Conservation (phyloP, 2,329 filamentous ascomycete species). For the Pyrenophora graminea region DNA sequence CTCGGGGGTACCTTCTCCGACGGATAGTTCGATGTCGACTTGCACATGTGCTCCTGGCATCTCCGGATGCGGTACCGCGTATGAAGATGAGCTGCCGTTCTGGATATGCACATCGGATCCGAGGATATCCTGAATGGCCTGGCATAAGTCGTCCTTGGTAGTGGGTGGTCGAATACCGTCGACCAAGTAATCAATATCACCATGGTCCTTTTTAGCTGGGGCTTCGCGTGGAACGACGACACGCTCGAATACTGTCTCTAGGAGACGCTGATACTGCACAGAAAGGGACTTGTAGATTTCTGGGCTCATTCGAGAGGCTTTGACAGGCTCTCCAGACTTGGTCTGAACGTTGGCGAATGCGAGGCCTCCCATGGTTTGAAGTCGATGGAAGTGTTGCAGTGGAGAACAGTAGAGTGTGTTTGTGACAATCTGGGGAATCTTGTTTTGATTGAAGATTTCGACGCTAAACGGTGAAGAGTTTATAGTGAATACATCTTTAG, state of each 20-base stretch:
- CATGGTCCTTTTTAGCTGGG: constrained; percentile 68
- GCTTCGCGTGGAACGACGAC: constrained; percentile 69
- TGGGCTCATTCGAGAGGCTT: constrained; percentile 68
- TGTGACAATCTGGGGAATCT: no score
- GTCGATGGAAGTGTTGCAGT: neutral
- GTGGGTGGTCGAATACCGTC: constrained; percentile 17
- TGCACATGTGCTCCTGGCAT: constrained; percentile 59
- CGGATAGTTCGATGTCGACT: constrained; percentile 67
- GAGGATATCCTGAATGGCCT: constrained; percentile 49
- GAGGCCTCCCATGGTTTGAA: constrained; percentile 65
- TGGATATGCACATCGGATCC: constrained; percentile 47
- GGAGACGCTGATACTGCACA: constrained; percentile 50
- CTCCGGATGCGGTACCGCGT: constrained; percentile 56
- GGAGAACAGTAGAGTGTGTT: neutral
- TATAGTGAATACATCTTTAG: no score
- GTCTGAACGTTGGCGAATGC: constrained; percentile 36
- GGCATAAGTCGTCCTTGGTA: constrained; percentile 23
- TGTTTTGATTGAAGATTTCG: no score
- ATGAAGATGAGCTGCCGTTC: constrained; percentile 39
- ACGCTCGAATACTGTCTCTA: constrained; percentile 58
- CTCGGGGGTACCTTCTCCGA: constrained; percentile 35
- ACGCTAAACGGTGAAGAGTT: no score
- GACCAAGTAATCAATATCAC: constrained; percentile 75
- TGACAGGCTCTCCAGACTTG: constrained; percentile 51
- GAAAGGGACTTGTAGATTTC: constrained; percentile 61